Percentiles rank a stretch among this genome's conserved stretches.
Conservation (phyloP, 805 yeast species). For the Suhomyces prunicola region DNA sequence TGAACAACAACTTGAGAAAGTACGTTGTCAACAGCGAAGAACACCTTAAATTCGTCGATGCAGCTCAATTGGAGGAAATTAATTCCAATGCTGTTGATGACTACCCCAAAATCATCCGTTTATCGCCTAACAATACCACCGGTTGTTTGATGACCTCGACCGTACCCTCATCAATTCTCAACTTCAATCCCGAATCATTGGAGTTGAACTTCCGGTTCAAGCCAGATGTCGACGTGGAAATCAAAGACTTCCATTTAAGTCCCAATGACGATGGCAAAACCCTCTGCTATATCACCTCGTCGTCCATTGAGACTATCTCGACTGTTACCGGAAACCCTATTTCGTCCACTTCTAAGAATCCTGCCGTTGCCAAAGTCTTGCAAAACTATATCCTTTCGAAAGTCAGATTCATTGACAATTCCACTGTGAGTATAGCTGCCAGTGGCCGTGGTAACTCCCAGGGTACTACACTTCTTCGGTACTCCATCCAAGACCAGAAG, state of each 20-base stretch:
- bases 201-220: conserved; percentile 52
- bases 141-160: conserved; percentile 71
- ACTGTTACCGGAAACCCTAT: conserved; percentile 43
- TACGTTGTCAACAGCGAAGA: conserved; percentile 54
- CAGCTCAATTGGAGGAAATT: conserved; percentile 55
- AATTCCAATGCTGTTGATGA: conserved; percentile 41
- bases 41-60: conserved; percentile 56
- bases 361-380: conserved; percentile 19
- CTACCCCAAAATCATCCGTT: conserved; percentile 59
- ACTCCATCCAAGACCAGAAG: conserved; percentile 40
- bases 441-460: conserved; percentile 23
- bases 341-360: conserved; percentile 21
- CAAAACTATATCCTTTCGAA: conserved; percentile 36
- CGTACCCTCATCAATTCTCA: conserved; percentile 59
- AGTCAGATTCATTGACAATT: conserved; percentile 37
- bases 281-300: conserved; percentile 58
- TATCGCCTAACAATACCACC: conserved; percentile 56
- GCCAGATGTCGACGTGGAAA: conserved; percentile 48
- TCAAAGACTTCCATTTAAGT: conserved; percentile 64
- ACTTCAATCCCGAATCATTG: conserved; percentile 55
- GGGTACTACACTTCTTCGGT: conserved; percentile 43
- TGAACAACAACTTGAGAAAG: conserved; percentile 71
- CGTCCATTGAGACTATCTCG: conserved; percentile 50
- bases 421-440: conserved; percentile 33
- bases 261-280: conserved; percentile 57